Conservation (phyloP, 2,329 filamentous ascomycete species). For the Ramularia collo-cygni region DNA sequence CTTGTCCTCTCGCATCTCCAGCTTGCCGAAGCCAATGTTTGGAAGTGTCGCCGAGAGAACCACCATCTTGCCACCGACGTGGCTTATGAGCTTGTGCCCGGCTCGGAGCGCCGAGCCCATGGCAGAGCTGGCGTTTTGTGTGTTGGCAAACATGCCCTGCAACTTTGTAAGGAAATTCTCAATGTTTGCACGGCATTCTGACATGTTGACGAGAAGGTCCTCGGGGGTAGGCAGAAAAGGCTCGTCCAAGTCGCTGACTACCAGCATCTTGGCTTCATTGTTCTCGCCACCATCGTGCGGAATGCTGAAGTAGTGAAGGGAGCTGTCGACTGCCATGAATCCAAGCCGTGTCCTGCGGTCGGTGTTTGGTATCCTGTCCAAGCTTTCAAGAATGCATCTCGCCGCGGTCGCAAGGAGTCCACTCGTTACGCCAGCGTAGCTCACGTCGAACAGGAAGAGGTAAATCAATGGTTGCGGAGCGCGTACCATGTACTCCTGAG, state of each 20-base stretch:
- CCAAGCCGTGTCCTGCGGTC: conserved; percentile 87
- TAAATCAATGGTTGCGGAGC: conserved; percentile 94
- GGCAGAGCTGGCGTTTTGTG: conserved; percentile 79
- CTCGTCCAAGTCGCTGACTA: conserved; percentile 91
- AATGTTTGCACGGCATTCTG: conserved; percentile 82
- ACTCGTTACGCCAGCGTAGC: conserved; percentile 80
- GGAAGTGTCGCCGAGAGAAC: conserved; percentile 86
- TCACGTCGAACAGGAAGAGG: conserved; percentile 91
- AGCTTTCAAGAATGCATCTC: conserved; percentile 86
- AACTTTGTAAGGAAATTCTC: conserved; percentile 86
- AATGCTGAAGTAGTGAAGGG: conserved; percentile 92
- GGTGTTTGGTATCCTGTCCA: conserved; percentile 96
- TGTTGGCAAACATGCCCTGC: conserved; percentile 94
- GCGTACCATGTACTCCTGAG: conserved; percentile 98
- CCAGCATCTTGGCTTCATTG: conserved; percentile 82
- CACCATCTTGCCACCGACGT: conserved; percentile 89
- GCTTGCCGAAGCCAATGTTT: conserved; percentile 80
- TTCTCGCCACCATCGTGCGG: conserved; percentile 81
- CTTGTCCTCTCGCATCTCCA: conserved; percentile 93
- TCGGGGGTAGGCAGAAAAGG: conserved; percentile 92
- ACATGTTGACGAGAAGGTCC: conserved; percentile 81
- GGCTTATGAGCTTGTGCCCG: conserved; percentile 91
- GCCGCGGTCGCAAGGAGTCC: conserved; percentile 88
- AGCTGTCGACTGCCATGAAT: conserved; percentile 92
- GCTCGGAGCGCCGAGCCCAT: conserved; percentile 91